phyloP scores from a whole-genome alignment of 108 stramenopile species.

The Bacterosira constricta region DNA sequence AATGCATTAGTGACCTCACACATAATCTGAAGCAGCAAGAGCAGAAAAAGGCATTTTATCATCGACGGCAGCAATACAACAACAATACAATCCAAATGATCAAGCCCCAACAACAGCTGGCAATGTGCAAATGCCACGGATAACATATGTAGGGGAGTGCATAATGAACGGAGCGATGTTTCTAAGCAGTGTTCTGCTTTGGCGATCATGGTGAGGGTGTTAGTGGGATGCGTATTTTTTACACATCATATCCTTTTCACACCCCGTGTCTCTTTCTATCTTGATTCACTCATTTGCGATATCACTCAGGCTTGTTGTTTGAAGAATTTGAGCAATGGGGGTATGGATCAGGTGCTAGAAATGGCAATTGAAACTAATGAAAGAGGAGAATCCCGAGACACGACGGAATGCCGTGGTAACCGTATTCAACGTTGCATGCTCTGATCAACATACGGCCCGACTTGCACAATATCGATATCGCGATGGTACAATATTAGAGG shows the following conservation, averaged over 20 bases:
- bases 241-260: not conserved
- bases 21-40: no score
- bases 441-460: slow-evolving; percentile 48
- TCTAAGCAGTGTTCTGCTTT: slow-evolving; percentile 57
- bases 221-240: not conserved
- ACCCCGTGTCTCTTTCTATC: no score
- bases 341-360: slow-evolving; percentile 53
- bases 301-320: no score
- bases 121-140: no score
- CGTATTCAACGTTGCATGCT: slow-evolving; percentile 55
- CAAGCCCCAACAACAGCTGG: no score
- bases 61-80: no score
- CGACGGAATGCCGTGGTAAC: slow-evolving; percentile 52
- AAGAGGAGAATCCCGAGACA: slow-evolving; percentile 51
- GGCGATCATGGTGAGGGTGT: slow-evolving; percentile 39
- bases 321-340: slow-evolving; percentile 57
- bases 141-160: slow-evolving; percentile 45
- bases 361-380: slow-evolving; percentile 51
- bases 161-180: slow-evolving; percentile 51
- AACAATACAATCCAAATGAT: no score
- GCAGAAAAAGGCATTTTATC: no score
- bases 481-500: not conserved
- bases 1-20: no score
- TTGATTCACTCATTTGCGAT: not conserved
- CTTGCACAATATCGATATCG: slow-evolving; percentile 8